phyloP scores from a whole-genome alignment of 2,329 filamentous ascomycete genomes.

The Penicillium sp. region DNA sequence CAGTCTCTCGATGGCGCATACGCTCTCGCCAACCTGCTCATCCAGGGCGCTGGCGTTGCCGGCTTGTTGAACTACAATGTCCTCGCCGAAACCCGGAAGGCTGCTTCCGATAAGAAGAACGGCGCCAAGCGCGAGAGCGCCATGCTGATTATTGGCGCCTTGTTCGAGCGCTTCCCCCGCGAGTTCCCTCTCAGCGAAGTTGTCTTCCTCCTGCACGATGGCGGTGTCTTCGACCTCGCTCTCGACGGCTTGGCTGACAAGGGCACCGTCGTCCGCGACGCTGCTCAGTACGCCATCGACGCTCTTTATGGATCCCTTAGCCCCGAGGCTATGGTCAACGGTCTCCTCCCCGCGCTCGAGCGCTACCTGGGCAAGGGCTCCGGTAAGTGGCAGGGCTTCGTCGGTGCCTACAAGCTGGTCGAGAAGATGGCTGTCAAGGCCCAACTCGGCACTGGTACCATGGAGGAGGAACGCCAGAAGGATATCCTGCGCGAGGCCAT shows the following conservation, averaged over 20 bases:
- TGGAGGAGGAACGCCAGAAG: slow-evolving; percentile 83
- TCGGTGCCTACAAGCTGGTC: slow-evolving; percentile 80
- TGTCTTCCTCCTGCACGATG: slow-evolving; percentile 78
- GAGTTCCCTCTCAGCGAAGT: slow-evolving; percentile 78
- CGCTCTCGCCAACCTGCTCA: slow-evolving; percentile 63
- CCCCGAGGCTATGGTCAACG: slow-evolving; percentile 79
- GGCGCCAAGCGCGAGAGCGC: slow-evolving; percentile 81
- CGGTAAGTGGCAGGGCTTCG: slow-evolving; percentile 96
- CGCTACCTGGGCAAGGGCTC: slow-evolving; percentile 79
- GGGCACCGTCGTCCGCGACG: slow-evolving; percentile 81
- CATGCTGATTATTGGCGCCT: slow-evolving; percentile 90
- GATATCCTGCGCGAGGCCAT: slow-evolving; percentile 87
- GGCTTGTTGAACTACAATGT: slow-evolving; percentile 65
- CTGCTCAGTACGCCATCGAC: slow-evolving; percentile 91
- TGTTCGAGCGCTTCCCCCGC: slow-evolving; percentile 86
- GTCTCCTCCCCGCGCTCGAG: slow-evolving; percentile 74
- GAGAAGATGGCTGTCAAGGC: slow-evolving; percentile 96
- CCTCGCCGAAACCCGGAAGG: slow-evolving; percentile 69
- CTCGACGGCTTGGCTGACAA: slow-evolving; percentile 91
- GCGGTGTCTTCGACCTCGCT: slow-evolving; percentile 69
- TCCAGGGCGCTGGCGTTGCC: slow-evolving; percentile 66
- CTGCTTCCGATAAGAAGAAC: slow-evolving; percentile 91
- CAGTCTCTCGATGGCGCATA: slow-evolving; percentile 70
- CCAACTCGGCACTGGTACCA: slow-evolving; percentile 78
- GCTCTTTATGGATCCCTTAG: slow-evolving; percentile 78